Percentiles rank a stretch among this genome's conserved stretches.
Evolutionary conservation across 164 flowering plant species (phyloP).

Genomic region (Annona cherimola): DNA sequence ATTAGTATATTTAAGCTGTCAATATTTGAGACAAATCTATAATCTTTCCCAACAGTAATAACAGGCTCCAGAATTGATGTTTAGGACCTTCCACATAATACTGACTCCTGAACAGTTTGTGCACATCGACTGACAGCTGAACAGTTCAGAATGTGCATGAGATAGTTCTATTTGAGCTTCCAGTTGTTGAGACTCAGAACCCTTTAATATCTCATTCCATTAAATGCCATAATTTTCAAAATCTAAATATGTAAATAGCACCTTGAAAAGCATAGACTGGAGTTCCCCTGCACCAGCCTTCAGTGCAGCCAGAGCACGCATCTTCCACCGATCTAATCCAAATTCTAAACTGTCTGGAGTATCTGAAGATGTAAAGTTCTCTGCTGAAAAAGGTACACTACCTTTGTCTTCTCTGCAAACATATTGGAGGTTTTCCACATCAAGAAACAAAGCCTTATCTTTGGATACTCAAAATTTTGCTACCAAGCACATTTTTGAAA

Average conservation of each 20-base stretch:
- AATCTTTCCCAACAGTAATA: not conserved
- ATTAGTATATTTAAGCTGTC: not conserved
- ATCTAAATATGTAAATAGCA: constrained; percentile 7
- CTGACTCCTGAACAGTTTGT: too few relatives aligned
- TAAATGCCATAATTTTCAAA: not conserved
- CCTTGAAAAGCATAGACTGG: constrained; percentile 60
- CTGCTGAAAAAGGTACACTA: constrained; percentile 19
- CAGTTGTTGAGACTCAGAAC: not conserved
- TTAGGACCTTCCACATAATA: not conserved
- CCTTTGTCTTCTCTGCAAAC: constrained; percentile 49
- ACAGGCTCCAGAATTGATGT: not conserved
- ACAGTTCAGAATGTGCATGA: not conserved
- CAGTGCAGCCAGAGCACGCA: constrained; percentile 45
- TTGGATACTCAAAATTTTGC: not conserved
- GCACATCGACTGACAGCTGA: not conserved
- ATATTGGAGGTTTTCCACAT: constrained; percentile 3
- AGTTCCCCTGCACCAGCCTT: constrained; percentile 52
- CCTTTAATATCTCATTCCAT: not conserved
- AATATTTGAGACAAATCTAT: not conserved
- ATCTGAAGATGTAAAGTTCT: constrained; percentile 20
- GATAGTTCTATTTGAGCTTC: not conserved
- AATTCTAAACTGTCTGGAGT: constrained; percentile 33
- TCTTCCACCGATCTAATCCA: constrained; percentile 60
- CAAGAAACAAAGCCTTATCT: not conserved
- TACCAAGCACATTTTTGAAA: too few relatives aligned